These are phyloP conservation scores for Debaryomyces sp. DNA, from an alignment of 1,139 yeast species.

Conservation along the genomic window DNA sequence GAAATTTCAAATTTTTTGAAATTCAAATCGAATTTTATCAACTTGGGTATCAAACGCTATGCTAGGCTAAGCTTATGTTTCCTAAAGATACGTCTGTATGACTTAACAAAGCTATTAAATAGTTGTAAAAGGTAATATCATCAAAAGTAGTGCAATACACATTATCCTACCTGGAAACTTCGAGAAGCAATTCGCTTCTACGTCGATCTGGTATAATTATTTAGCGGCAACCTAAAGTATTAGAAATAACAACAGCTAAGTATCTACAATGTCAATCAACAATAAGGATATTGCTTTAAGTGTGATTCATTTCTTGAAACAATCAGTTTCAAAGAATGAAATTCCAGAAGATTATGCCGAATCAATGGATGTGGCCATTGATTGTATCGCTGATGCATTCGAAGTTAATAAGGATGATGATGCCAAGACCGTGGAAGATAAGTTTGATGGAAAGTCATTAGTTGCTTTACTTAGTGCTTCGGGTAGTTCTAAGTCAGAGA, in stretches of 20 bases:
- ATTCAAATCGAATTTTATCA: constrained; percentile 48
- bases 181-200: constrained; percentile 11
- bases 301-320: constrained; percentile 70
- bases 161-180: constrained; percentile 10
- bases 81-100: constrained; percentile 11
- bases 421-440: constrained; percentile 31
- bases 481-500: constrained; percentile 9
- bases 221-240: background rate
- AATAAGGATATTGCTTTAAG: constrained; percentile 75
- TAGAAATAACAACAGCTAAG: background rate
- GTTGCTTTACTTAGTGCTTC: constrained; percentile 43
- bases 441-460: constrained; percentile 54
- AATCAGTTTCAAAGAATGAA: constrained; percentile 61
- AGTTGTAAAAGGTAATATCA: background rate
- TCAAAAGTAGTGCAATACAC: constrained; percentile 9
- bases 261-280: constrained; percentile 25
- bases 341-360: constrained; percentile 81
- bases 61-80: constrained; percentile 15
- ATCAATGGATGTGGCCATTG: constrained; percentile 94
- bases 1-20: constrained; percentile 61
- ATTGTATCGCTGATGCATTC: constrained; percentile 88
- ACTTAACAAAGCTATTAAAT: constrained; percentile 7
- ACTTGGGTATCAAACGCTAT: constrained; percentile 37
- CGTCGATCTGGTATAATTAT: background rate
- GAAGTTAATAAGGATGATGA: constrained; percentile 59